A percentile compares a stretch with the other conserved stretches of the same genome.
phyloP scores from a whole-genome alignment of 371 early-diverging fungal genomes.

The Nematocida parisii region DNA sequence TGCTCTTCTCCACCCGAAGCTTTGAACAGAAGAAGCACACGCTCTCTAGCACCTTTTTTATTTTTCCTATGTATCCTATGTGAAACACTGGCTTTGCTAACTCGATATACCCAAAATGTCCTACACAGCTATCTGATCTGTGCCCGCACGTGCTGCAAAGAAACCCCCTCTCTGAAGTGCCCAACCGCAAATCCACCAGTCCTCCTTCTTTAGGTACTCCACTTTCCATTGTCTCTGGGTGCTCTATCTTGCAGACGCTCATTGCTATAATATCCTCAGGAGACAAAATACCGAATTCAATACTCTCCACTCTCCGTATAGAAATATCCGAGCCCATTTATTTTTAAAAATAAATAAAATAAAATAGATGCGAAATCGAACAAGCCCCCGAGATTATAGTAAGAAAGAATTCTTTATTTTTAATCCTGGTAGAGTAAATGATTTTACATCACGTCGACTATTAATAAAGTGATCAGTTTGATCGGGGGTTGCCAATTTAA shows the following conservation, averaged over 20 bases:
- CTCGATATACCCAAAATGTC: constrained; percentile 98
- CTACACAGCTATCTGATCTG: constrained; percentile 89
- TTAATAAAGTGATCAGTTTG: too few species aligned
- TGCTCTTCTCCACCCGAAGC: constrained; percentile 76
- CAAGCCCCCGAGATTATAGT: background rate
- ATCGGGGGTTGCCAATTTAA: too few species aligned
- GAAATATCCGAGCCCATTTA: constrained; percentile 34
- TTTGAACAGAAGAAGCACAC: constrained; percentile 95
- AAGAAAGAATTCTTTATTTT: too few species aligned
- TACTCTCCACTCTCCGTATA: constrained; percentile 52
- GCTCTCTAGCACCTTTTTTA: constrained; percentile 94
- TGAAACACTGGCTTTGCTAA: constrained; percentile 94
- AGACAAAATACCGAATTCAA: constrained; percentile 64
- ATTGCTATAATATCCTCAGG: constrained; percentile 75
- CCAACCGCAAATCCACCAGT: constrained; percentile 92
- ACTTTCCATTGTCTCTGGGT: constrained; percentile 88
- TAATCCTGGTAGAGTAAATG: too few species aligned
- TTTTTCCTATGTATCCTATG: constrained; percentile 73
- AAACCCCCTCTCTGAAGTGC: constrained; percentile 93
- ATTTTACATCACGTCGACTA: too few species aligned
- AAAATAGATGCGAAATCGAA: constrained; percentile 12
- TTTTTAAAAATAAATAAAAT: constrained; percentile 35
- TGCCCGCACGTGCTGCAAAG: constrained; percentile 94
- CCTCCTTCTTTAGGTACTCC: constrained; percentile 83
- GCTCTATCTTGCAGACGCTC: constrained; percentile 88